Evolutionary conservation across 2,329 filamentous ascomycete genomes (phyloP).

Genomic region (Fusarium albidum): DNA sequence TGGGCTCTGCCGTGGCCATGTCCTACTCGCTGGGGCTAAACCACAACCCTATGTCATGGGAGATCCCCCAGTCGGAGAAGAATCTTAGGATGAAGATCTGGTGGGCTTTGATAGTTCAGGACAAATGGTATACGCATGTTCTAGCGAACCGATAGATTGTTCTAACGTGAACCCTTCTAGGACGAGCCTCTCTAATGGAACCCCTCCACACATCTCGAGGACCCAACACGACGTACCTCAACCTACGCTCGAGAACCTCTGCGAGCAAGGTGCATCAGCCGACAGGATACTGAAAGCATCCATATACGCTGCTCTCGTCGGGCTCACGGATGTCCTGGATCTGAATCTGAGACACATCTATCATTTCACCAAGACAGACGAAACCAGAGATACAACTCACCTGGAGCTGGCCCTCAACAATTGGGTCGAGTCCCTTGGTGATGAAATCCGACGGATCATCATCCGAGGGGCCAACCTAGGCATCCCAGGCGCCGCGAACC

Average conservation of each 20-base stretch:
- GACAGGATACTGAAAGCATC: constrained; percentile 40
- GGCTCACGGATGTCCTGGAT: constrained; percentile 52
- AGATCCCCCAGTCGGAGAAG: constrained; percentile 60
- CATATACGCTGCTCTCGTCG: constrained; percentile 55
- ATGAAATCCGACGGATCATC: constrained; percentile 49
- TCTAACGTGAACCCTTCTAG: constrained; percentile 40
- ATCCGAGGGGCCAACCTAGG: constrained; percentile 52
- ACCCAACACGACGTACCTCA: constrained; percentile 58
- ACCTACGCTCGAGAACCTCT: constrained; percentile 49
- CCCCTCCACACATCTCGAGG: constrained; percentile 56
- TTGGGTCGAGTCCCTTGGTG: constrained; percentile 55
- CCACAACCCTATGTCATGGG: constrained; percentile 60
- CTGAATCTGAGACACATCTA: constrained; percentile 46
- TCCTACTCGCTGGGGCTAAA: constrained; percentile 64
- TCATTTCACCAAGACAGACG: constrained; percentile 41
- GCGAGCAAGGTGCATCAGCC: constrained; percentile 26
- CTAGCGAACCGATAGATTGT: too few relatives aligned
- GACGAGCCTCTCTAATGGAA: constrained; percentile 62
- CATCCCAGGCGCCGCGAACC: constrained; percentile 57
- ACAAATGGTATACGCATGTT: constrained; percentile 56
- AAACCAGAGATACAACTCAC: constrained; percentile 37
- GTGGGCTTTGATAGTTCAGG: constrained; percentile 64
- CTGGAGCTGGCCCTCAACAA: constrained; percentile 50
- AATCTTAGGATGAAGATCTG: constrained; percentile 60
- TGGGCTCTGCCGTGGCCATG: constrained; percentile 60